Base-by-base conservation (phyloP, 2,329 filamentous ascomycete genomes). In the Plenodomus biglobosus region DNA sequence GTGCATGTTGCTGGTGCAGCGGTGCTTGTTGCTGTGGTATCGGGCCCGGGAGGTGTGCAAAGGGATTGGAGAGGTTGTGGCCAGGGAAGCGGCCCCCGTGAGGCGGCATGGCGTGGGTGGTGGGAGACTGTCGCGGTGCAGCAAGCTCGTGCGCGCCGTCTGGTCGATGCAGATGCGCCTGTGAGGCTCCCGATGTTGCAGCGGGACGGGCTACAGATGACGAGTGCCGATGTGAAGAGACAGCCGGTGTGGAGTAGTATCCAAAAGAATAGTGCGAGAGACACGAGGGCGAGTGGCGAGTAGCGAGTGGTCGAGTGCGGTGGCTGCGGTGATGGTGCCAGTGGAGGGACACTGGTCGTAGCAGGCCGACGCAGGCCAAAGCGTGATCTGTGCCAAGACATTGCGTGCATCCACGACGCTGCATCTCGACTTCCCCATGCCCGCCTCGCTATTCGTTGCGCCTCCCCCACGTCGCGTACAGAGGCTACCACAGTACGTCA, bases 11-110 rank as follows among this genome's bases (percentile, higher is more conserved):
- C 40, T 55, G 54, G 8, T 50, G 47, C 13, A 40, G 47, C 21
- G 44, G 47, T 32, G 27, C 27, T 40, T 56, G 56, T 22, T 58
- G 60, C 39, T 62, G 60, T 39, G 55, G 56, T 16, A 59, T 55
- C 54, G 70, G 76, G 58, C 80, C 80, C 43, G 59, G 59, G 38
- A 83, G 73, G 58, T 83, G 79, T 38, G 77, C 73, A 68, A 85
- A 86, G 20, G 82, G 81, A 56, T 80, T 82, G 38, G 78, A 81
- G 55, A 83, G 72, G 65, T 78, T 80, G 68, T 77, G 81, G 67
- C 72, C 79, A 67, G 78, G 80, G 68, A 82, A 85, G 64, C 82
- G 76, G 67, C 77, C 77, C 62, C 79, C 78, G 54, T 80, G 78
- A 66, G 81, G 81, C 68, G 82, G 79, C 82, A 85, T 85, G 36